phyloP scores from a whole-genome alignment of 163 green algal species.

The Chloromonas sp. region DNA sequence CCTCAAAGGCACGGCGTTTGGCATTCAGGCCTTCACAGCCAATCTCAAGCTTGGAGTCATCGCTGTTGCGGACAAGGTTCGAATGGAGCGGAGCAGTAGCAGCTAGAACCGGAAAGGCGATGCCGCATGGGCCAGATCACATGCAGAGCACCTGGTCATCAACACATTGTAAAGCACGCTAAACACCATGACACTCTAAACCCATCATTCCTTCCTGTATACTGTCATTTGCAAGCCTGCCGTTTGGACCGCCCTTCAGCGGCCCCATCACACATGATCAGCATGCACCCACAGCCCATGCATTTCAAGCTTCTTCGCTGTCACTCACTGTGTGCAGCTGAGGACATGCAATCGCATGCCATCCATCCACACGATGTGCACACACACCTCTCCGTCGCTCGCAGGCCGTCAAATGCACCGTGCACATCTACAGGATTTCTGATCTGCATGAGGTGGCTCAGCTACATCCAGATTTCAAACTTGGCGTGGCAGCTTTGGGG shows the following conservation, averaged over 20 bases:
- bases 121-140: too few relatives aligned
- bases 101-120: neutral
- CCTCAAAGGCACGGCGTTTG: neutral
- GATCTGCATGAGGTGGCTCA: neutral
- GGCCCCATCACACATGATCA: neutral
- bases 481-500: conserved; percentile 22
- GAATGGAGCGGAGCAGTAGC: neutral
- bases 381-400: too few relatives aligned
- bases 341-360: neutral
- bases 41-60: neutral
- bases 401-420: neutral
- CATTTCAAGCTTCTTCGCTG: too few relatives aligned
- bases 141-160: too few relatives aligned
- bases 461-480: neutral
- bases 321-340: neutral
- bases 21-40: neutral
- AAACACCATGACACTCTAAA: too few relatives aligned
- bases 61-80: neutral
- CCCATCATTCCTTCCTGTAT: too few relatives aligned
- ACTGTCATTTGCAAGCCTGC: neutral
- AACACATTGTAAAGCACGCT: too few relatives aligned
- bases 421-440: neutral
- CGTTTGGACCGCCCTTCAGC: neutral
- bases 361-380: too few relatives aligned
- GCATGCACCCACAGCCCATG: neutral